Base-by-base conservation (phyloP, 2,329 filamentous ascomycete species). In the Neonectria hederae region DNA sequence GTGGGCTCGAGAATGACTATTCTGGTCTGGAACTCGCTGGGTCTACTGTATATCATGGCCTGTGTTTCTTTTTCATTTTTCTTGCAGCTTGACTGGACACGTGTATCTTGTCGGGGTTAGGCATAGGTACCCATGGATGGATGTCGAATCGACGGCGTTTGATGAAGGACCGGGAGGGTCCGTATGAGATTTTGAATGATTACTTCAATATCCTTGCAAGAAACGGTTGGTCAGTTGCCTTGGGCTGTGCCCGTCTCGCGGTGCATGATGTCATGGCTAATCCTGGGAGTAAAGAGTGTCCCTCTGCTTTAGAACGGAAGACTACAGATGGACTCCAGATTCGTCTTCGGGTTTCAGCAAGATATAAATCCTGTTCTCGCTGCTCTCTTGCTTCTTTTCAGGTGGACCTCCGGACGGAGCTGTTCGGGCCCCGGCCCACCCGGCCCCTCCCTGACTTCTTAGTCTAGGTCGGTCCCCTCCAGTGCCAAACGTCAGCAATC, bases 11-110 rank as follows among this genome's bases (percentile, higher is more conserved):
- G 42, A 42, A 56, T 48, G 53, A 38, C 28, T 19, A 14, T 48
- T 59, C 28, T 46, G 54, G 48, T 55, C 45, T 68, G 64, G 51
- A 49, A 63, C 43, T 66, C 48, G 55, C 40, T 63, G 60, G 67
- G 59, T 72, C 66, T 72, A 40, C 69, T 65, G 65, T 54, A 53
- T 65, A 67, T 68, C 65, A 67, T 67, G 69, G 54, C 55, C 53
- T 51, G 4, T 40, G n/a, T 54, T 46, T 54, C 38, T 26, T 48
- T 51, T 45, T 61, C 51, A 28, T 32, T 46, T 59, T 45, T 45
- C 5, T 26, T 26, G 11, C 3, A 42, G n/a, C 56, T 30, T 67
- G 65, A 57, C 60, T 62, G 52, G 58, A 62, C 42, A 60, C 55
- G 53, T 56, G 63, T 59, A 63, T 62, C 22, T 61, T 59, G 32